Base-by-base conservation (phyloP, 192 early-diverging fungal species). In the Lunasporangiospora selenospora region DNA sequence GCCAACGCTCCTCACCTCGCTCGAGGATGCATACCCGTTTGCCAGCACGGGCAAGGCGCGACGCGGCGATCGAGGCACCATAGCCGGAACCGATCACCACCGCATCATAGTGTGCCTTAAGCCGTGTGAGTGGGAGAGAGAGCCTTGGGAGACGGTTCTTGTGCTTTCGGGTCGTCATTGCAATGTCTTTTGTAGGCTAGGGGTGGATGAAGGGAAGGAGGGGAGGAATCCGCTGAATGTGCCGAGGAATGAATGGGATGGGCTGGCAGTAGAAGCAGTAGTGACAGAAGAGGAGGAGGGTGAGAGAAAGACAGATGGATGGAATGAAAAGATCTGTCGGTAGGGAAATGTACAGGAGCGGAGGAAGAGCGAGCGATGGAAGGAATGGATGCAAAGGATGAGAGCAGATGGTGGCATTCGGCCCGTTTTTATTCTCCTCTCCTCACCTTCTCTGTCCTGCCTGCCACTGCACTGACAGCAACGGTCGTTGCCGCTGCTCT, bases 71-170 rank as follows among this genome's bases (percentile, higher is more conserved):
- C 0, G 63, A 55, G 31, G 75, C 79, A 47, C 79, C 79, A 36
- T 80, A 80, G 27, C 79, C 79, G 21, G 79, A 80, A 0, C 79
- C 79, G 19, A 80, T 62, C 6, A 80, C 79, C 16, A 80, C 45
- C 1, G 47, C 79, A 56, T 80, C 79, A 39, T 80, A 80, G 43
- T 77, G 60, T 29, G 47, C 44, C 53, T 71, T 71, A 47, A 71
- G 59, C 34, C 62, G 56, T 31, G 67, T 62, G 26, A 71, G 19
- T n/a, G 67, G 59, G 3, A 49, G 32, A 16, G 59, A 19, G 31
- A 71, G 33, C 47, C 67, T 62, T 34, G 67, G 67, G 37, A 42
- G 47, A 40, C 32, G 53, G 30, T n/a, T 29, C 38, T 62, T 41
- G 46, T 62, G 31, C 53, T 71, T 71, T 24, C 57, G 48, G 46